Evolutionary conservation across 768 basidiomycete genomes (phyloP).

Genomic region (Strobilomyces dryophilus): DNA sequence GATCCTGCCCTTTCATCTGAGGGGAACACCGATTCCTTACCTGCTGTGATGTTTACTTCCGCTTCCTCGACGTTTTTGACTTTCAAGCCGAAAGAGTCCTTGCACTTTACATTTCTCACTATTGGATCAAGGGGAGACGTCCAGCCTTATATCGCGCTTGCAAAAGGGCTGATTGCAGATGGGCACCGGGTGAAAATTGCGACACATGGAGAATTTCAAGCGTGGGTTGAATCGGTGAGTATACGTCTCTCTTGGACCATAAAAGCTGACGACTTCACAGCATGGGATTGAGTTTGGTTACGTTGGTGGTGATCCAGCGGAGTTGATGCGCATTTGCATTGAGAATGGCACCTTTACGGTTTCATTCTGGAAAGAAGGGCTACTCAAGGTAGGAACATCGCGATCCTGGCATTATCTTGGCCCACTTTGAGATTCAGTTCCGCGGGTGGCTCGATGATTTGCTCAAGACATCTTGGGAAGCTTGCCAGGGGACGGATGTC

Average conservation of each 20-base stretch:
- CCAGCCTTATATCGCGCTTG: conserved; percentile 95
- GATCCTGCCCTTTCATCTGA: conserved; percentile 49
- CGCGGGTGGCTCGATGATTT: conserved; percentile 98
- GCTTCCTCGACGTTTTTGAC: conserved; percentile 95
- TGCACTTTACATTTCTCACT: conserved; percentile 92
- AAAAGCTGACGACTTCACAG: conserved; percentile 36
- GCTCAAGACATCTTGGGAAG: conserved; percentile 92
- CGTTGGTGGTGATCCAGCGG: conserved; percentile 96
- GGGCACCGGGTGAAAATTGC: conserved; percentile 90
- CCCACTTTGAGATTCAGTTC: conserved; percentile 51
- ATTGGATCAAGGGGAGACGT: conserved; percentile 97
- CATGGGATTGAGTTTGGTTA: conserved; percentile 94
- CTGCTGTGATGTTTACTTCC: conserved; percentile 95
- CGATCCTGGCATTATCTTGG: not conserved
- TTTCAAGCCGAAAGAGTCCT: conserved; percentile 82
- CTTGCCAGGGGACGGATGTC: conserved; percentile 91
- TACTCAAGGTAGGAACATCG: conserved; percentile 63
- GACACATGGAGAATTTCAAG: conserved; percentile 90
- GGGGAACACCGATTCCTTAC: conserved; percentile 62
- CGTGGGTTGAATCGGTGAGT: conserved; percentile 92
- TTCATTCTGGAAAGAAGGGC: conserved; percentile 86
- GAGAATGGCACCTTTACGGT: conserved; percentile 98
- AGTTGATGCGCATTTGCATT: conserved; percentile 95
- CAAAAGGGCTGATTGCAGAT: conserved; percentile 85
- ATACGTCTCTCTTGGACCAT: not conserved